These are phyloP conservation scores for Eucalyptus leucophloia DNA, from an alignment of 345 rosid species.

Conservation along the genomic window DNA sequence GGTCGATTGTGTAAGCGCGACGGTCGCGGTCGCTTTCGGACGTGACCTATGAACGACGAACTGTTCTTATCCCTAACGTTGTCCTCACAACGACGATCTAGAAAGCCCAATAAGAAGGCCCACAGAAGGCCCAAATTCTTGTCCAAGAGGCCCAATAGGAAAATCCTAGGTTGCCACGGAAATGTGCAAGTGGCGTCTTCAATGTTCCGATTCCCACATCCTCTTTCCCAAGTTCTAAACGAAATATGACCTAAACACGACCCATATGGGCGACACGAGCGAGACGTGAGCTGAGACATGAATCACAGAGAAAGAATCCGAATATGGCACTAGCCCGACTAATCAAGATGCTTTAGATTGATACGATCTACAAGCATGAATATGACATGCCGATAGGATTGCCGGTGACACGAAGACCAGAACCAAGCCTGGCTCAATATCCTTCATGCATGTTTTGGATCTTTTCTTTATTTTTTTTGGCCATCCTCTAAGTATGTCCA, in stretches of 20 bases:
- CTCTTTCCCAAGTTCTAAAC: not conserved
- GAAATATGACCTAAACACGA: not conserved
- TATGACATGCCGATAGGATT: not conserved
- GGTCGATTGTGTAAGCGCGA: not conserved
- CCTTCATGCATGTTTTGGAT: not conserved
- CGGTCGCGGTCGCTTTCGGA: not conserved
- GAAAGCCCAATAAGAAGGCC: not conserved
- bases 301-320: not conserved
- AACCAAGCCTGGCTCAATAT: not conserved
- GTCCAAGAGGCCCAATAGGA: not conserved
- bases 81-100: not conserved
- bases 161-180: not conserved
- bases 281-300: not conserved
- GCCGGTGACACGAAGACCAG: not conserved
- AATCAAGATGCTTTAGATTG: not conserved
- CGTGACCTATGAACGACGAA: not conserved
- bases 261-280: not conserved
- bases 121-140: not conserved
- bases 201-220: not conserved
- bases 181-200: not conserved
- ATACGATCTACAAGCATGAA: not conserved
- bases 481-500: not conserved
- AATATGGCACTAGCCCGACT: not conserved
- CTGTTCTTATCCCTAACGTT: not conserved
- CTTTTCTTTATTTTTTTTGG: too few species aligned